A percentile compares a stretch with the other conserved stretches of the same genome.
phyloP scores from a whole-genome alignment of 2,329 filamentous ascomycete genomes.

The Pseudocercospora crystallina region DNA sequence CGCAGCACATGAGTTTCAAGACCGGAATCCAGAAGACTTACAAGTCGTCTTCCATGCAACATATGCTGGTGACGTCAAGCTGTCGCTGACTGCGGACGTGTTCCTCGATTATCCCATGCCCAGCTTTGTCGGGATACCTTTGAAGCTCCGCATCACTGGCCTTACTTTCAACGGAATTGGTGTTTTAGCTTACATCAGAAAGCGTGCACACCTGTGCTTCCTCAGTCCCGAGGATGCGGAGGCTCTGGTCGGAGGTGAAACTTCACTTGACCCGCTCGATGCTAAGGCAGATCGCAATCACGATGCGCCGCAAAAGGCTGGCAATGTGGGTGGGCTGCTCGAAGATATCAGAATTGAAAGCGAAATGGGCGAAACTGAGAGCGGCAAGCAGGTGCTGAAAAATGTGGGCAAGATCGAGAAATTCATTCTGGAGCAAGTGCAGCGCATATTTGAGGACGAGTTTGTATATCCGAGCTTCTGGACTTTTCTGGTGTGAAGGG shows the following conservation, averaged over 20 bases:
- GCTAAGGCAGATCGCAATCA: constrained; percentile 25
- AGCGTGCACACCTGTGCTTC: constrained; percentile 90
- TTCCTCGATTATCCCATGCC: constrained; percentile 98
- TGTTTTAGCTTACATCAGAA: constrained; percentile 86
- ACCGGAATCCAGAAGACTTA: constrained; percentile 79
- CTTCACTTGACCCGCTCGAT: constrained; percentile 33
- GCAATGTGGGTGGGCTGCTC: constrained; percentile 65
- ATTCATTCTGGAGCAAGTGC: constrained; percentile 94
- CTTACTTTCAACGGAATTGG: constrained; percentile 94
- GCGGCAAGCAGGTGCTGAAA: constrained; percentile 91
- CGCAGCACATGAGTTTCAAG: constrained; percentile 59
- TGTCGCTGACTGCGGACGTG: constrained; percentile 92
- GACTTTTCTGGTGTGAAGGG: constrained; percentile 76
- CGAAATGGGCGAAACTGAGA: constrained; percentile 90
- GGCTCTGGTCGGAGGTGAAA: constrained; percentile 55
- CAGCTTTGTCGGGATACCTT: constrained; percentile 91
- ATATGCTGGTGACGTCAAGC: constrained; percentile 82
- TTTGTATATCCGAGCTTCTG: constrained; percentile 98
- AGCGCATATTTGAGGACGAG: constrained; percentile 96
- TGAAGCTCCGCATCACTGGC: constrained; percentile 93
- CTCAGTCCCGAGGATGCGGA: constrained; percentile 87
- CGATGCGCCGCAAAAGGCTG: constrained; percentile 6
- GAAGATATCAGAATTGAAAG: constrained; percentile 96
- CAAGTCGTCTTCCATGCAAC: constrained; percentile 89
- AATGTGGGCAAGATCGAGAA: constrained; percentile 98